A percentile compares a stretch with the other conserved stretches of the same genome.
These are phyloP conservation scores for Pisolithus thermaeus DNA, from an alignment of 1,284 basidiomycete genomes.

Conservation along the genomic window DNA sequence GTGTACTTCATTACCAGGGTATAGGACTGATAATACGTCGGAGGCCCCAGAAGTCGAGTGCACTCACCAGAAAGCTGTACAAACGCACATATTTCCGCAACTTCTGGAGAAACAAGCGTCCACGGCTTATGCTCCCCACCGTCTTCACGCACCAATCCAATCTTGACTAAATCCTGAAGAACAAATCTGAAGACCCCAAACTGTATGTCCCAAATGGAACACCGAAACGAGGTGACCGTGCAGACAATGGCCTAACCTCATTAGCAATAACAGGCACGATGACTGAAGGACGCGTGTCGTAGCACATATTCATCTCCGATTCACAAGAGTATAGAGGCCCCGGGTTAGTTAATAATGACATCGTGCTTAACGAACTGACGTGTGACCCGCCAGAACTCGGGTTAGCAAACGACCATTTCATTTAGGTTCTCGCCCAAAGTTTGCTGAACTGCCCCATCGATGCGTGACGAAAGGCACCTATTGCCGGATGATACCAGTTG, in stretches of 20 bases:
- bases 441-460: constrained; percentile 76
- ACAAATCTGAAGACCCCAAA: constrained; percentile 54
- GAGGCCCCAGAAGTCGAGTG: constrained; percentile 7
- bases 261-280: constrained; percentile 52
- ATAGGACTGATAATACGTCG: constrained; percentile 44
- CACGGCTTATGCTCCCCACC: constrained; percentile 22
- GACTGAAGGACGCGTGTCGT: constrained; percentile 62
- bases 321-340: constrained; percentile 63
- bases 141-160: constrained; percentile 46
- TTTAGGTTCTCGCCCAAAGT: constrained; percentile 14
- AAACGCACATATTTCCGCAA: constrained; percentile 65
- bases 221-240: constrained; percentile 42
- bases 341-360: constrained; percentile 50
- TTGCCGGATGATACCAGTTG: constrained; percentile 79
- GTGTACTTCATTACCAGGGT: constrained; percentile 83
- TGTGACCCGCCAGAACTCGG: too few species aligned
- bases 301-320: constrained; percentile 75
- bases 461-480: constrained; percentile 73
- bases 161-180: constrained; percentile 58
- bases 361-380: constrained; percentile 19
- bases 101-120: constrained; percentile 37
- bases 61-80: constrained; percentile 79
- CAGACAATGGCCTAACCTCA: constrained; percentile 14
- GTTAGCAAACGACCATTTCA: too few species aligned
- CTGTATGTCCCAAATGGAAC: constrained; percentile 90